phyloP scores from a whole-genome alignment of 495 filamentous ascomycete species.

The Aspergillus cavernicola region DNA sequence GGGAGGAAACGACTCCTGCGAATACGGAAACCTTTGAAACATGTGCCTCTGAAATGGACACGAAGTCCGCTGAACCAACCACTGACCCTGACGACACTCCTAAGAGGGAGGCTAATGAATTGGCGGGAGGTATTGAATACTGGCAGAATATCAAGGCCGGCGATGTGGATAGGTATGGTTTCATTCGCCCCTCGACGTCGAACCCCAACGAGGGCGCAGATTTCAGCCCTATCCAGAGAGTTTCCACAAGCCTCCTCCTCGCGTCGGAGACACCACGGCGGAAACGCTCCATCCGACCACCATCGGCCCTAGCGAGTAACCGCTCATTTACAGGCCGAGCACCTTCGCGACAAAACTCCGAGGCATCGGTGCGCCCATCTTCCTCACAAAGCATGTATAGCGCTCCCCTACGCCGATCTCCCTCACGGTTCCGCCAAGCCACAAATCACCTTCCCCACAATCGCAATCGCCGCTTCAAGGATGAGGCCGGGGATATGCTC shows the following conservation, averaged over 20 bases:
- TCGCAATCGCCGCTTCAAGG: constrained; percentile 66
- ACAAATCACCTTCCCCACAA: constrained; percentile 76
- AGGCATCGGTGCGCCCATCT: constrained; percentile 33
- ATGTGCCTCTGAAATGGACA: constrained; percentile 17
- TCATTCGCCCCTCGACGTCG: constrained; percentile 60
- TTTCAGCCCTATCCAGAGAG: constrained; percentile 55
- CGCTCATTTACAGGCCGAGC: constrained; percentile 52
- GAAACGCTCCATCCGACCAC: constrained; percentile 49
- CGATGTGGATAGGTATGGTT: constrained; percentile 92
- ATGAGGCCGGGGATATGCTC: constrained; percentile 89
- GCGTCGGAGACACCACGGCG: constrained; percentile 62
- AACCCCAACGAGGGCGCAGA: constrained; percentile 37
- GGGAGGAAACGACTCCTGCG: constrained; percentile 51
- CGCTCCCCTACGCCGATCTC: constrained; percentile 33
- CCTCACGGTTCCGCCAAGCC: constrained; percentile 55
- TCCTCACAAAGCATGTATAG: constrained; percentile 48
- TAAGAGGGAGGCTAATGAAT: constrained; percentile 53
- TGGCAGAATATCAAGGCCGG: constrained; percentile 88
- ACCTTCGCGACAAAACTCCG: constrained; percentile 44
- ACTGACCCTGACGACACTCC: constrained; percentile 16
- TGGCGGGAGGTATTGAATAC: constrained; percentile 87
- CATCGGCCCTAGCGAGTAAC: constrained; percentile 39
- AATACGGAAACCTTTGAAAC: constrained; percentile 39
- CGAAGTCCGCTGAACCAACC: constrained; percentile 17
- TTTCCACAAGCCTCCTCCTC: constrained; percentile 61